Conservation (phyloP, 192 early-diverging fungal genomes). For the Coemansia sp. region DNA sequence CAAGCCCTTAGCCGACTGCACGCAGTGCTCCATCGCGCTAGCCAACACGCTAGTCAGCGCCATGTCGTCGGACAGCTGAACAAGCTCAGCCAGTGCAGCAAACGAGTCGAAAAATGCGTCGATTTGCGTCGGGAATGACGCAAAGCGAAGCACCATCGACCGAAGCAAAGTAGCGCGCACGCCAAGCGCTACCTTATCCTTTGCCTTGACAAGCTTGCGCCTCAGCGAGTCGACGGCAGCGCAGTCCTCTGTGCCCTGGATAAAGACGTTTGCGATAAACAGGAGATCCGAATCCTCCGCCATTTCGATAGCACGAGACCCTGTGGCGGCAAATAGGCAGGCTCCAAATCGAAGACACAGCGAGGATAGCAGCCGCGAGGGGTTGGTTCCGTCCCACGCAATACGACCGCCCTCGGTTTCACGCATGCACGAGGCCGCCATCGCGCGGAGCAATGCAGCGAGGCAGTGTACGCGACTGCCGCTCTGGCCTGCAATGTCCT, state of each 20-base stretch:
- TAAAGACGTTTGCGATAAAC: conserved; percentile 17
- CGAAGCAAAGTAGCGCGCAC: conserved; percentile 2
- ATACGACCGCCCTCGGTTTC: conserved; percentile 2
- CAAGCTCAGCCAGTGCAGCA: not conserved
- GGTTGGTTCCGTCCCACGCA: conserved; percentile 18
- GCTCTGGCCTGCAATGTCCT: not conserved
- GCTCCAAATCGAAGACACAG: conserved; percentile 15
- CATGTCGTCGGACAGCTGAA: not conserved
- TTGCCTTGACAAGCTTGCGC: not conserved
- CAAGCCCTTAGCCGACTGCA: not conserved
- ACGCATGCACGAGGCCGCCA: conserved; percentile 1
- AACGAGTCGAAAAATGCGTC: not conserved
- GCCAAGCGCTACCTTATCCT: not conserved
- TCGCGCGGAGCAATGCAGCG: conserved; percentile 10
- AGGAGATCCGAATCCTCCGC: conserved; percentile 2
- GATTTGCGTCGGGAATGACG: not conserved
- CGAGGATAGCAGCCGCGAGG: not conserved
- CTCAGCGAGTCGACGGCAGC: not conserved
- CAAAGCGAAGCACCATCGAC: conserved; percentile 16
- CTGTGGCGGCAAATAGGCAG: not conserved
- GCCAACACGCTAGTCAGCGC: not conserved
- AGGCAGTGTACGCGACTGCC: not conserved
- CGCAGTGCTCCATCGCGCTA: conserved; percentile 18
- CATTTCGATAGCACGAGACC: not conserved
- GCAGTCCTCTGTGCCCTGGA: conserved; percentile 13